Base-by-base conservation (phyloP, 345 rosid species). In the Citrus cavaleriei region DNA sequence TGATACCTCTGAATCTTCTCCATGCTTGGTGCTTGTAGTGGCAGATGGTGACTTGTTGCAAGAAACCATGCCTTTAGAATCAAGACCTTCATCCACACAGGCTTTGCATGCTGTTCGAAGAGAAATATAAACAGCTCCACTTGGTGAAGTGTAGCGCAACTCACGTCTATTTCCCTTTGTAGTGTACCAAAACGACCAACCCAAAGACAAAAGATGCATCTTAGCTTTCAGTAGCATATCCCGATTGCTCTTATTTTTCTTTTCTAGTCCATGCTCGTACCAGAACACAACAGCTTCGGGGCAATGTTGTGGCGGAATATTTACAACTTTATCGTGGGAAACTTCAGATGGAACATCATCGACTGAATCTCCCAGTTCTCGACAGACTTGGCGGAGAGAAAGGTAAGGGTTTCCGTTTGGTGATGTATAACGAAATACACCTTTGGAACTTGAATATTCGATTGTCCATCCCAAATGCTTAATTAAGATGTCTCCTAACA, bases 21-120 rank as follows among this genome's bases (percentile, higher is more conserved):
- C 40, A 19, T 12, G 30, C 18, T 68, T 68, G 12, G 49, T 10
- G 40, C 28, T 68, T 4, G 71, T 0, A 51, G 74, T 2, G 4
- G 61, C 13, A 51, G 74, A 54, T 10, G 12, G n/a, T 21, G 62
- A n/a, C 21, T 73, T 37, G 35, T 16, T 9, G n/a, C 67, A 37
- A 14, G 66, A 37, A 59, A 30, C 67, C 0, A 34, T 5, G 19
- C 51, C 28, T 22, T 58, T 22, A 58, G 40, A 4, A 8, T 6
- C 0, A 2, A 27, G 28, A 13, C 61, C 71, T 10, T 14, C 55
- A 1, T 73, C 70, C 0, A 80, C 61, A 10, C 30, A 68, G 25
- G 42, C 61, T 57, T 80, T 73, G 70, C 83, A 77, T 4, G 83
- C 86, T 19, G 59, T 77, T 40, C 32, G 68, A 16, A 83, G 70